phyloP scores from a whole-genome alignment of 805 yeast genomes.

The Nakazawaea anatomiae region DNA sequence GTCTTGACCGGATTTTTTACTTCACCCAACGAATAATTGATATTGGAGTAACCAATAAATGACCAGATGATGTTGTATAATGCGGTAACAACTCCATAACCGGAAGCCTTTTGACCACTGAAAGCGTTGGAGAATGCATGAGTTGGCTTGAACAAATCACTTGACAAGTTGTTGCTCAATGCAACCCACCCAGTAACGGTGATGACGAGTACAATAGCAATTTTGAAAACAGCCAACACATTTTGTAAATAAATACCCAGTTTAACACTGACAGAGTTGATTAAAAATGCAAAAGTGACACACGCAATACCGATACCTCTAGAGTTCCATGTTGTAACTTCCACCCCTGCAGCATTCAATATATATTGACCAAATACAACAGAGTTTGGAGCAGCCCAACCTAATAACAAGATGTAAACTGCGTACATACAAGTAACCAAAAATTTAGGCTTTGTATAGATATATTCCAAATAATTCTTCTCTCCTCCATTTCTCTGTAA shows the following conservation, averaged over 20 bases:
- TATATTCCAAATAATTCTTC: conserved; percentile 71
- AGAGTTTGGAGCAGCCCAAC: conserved; percentile 85
- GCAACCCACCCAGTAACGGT: conserved; percentile 81
- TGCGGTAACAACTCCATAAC: conserved; percentile 68
- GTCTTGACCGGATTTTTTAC: conserved; percentile 67
- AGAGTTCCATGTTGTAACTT: conserved; percentile 68
- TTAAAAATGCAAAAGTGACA: conserved; percentile 60
- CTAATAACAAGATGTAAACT: conserved; percentile 65
- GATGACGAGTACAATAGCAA: conserved; percentile 64
- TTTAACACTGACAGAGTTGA: conserved; percentile 57
- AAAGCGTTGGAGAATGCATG: conserved; percentile 30
- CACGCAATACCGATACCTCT: conserved; percentile 74
- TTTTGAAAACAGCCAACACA: conserved; percentile 63
- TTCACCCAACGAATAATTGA: conserved; percentile 78
- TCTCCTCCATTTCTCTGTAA: conserved; percentile 85
- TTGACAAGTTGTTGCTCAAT: conserved; percentile 60
- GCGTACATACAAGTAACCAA: conserved; percentile 63
- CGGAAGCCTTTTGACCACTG: conserved; percentile 29
- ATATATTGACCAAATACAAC: conserved; percentile 76
- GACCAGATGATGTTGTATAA: conserved; percentile 83
- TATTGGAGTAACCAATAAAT: conserved; percentile 77
- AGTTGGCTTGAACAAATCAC: conserved; percentile 41
- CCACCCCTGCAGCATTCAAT: conserved; percentile 65
- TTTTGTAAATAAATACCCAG: conserved; percentile 64
- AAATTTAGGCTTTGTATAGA: conserved; percentile 63